Evolutionary conservation across 306 rosid species (phyloP).

Genomic region (Casuarina cunninghamiana): DNA sequence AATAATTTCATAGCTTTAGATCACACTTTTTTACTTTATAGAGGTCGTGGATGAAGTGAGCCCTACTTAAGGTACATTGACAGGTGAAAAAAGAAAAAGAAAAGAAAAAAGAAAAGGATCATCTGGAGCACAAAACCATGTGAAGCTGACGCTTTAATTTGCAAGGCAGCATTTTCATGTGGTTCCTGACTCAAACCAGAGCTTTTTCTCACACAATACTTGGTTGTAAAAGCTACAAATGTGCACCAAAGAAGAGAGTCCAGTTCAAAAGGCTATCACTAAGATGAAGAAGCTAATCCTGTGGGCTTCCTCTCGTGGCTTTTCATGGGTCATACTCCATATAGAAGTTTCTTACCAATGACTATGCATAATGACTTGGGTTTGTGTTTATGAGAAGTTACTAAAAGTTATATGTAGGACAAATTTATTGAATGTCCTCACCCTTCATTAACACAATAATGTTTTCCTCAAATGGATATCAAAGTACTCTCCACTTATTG

Average conservation of each 20-base stretch:
- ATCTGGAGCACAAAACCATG: constrained; percentile 41
- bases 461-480: too few species aligned
- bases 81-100: neutral
- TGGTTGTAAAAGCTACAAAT: neutral
- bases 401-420: neutral
- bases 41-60: constrained; percentile 25
- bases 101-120: constrained; percentile 19
- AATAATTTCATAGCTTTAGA: constrained; percentile 14
- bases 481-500: too few species aligned
- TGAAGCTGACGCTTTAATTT: constrained; percentile 41
- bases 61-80: constrained; percentile 43
- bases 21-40: constrained; percentile 3
- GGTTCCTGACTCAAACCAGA: neutral
- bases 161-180: constrained; percentile 27
- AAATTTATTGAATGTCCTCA: too few species aligned
- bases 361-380: too few species aligned
- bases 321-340: too few species aligned
- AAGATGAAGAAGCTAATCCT: neutral
- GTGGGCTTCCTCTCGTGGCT: too few species aligned
- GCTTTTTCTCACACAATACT: neutral
- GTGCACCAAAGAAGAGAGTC: neutral
- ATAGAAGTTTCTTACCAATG: too few species aligned
- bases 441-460: too few species aligned
- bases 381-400: neutral
- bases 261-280: neutral